phyloP scores from a whole-genome alignment of 495 filamentous ascomycete species.

The Neurospora sp. region DNA sequence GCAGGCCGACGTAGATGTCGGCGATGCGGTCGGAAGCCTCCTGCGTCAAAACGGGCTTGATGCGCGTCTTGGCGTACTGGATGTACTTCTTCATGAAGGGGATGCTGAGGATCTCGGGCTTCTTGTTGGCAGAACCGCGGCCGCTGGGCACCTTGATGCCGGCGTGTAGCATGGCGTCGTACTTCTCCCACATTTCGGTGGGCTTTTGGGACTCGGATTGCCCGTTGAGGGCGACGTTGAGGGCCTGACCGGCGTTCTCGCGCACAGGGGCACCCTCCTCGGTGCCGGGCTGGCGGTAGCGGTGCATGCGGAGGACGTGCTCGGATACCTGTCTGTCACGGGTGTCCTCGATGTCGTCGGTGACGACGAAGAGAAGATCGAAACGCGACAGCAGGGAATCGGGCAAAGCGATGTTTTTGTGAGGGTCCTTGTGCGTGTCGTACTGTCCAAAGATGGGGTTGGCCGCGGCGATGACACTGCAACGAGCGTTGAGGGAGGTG shows the following conservation, averaged over 20 bases:
- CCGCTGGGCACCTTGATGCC: slow-evolving; percentile 70
- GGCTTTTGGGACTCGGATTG: slow-evolving; percentile 58
- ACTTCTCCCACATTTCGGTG: slow-evolving; percentile 93
- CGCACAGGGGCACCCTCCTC: slow-evolving; percentile 95
- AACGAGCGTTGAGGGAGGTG: slow-evolving; percentile 92
- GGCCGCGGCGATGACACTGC: slow-evolving; percentile 91
- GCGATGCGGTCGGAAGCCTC: slow-evolving; percentile 89
- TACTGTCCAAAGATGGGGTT: slow-evolving; percentile 99
- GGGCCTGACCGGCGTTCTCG: slow-evolving; percentile 71
- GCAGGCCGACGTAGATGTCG: slow-evolving; percentile 81
- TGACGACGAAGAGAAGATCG: slow-evolving; percentile 95
- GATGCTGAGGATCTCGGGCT: slow-evolving; percentile 87
- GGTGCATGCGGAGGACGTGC: slow-evolving; percentile 95
- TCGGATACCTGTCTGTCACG: slow-evolving; percentile 87
- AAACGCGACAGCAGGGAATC: slow-evolving; percentile 98
- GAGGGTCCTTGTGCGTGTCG: slow-evolving; percentile 95
- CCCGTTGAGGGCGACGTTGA: slow-evolving; percentile 80
- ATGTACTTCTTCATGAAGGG: slow-evolving; percentile 99
- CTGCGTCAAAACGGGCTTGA: slow-evolving; percentile 87
- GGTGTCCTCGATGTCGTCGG: slow-evolving; percentile 92
- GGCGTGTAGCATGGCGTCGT: slow-evolving; percentile 88
- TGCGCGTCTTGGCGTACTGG: slow-evolving; percentile 88
- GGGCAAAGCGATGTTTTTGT: slow-evolving; percentile 95
- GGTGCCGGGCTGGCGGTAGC: slow-evolving; percentile 85
- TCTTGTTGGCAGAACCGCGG: slow-evolving; percentile 55